These are phyloP conservation scores for Paramyrothecium sp. DNA, from an alignment of 2,329 filamentous ascomycete species.

Conservation along the genomic window DNA sequence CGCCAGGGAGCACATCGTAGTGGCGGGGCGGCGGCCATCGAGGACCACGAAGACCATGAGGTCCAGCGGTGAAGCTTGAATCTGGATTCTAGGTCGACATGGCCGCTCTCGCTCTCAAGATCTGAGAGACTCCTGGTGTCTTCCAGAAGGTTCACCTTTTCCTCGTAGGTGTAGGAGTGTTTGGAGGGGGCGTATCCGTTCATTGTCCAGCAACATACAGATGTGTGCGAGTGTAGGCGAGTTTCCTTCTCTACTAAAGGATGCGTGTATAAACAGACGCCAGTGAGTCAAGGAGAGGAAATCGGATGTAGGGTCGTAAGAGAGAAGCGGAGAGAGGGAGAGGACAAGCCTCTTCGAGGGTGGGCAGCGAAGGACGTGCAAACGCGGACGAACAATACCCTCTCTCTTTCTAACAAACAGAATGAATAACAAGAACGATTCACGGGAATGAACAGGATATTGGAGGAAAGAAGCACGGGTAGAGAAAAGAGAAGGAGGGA, in stretches of 20 bases:
- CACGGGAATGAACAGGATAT: background rate
- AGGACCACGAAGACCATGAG: background rate
- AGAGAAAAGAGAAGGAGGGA: constrained; percentile 4
- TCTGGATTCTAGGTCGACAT: constrained; percentile 35
- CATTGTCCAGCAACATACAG: constrained; percentile 33
- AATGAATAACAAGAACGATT: background rate
- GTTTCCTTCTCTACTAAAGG: constrained; percentile 7
- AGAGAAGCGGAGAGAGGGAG: background rate
- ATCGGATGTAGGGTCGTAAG: background rate
- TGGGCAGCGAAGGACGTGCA: background rate
- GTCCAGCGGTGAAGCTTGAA: constrained; percentile 29
- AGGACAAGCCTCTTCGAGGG: background rate
- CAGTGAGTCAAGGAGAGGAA: background rate
- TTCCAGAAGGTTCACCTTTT: constrained; percentile 44
- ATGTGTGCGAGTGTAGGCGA: background rate
- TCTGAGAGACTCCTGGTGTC: constrained; percentile 39
- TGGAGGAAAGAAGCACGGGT: constrained; percentile 3
- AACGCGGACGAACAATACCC: background rate
- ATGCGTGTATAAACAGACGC: constrained; percentile 1
- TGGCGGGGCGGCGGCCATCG: background rate
- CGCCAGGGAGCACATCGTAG: constrained; percentile 20
- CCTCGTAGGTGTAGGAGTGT: constrained; percentile 36
- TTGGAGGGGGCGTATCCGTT: constrained; percentile 33
- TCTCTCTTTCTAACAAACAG: background rate
- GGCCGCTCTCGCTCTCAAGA: constrained; percentile 38